These are phyloP conservation scores for Panicum virgatum DNA, from an alignment of 202 grass and related monocot species.

Conservation along the genomic window DNA sequence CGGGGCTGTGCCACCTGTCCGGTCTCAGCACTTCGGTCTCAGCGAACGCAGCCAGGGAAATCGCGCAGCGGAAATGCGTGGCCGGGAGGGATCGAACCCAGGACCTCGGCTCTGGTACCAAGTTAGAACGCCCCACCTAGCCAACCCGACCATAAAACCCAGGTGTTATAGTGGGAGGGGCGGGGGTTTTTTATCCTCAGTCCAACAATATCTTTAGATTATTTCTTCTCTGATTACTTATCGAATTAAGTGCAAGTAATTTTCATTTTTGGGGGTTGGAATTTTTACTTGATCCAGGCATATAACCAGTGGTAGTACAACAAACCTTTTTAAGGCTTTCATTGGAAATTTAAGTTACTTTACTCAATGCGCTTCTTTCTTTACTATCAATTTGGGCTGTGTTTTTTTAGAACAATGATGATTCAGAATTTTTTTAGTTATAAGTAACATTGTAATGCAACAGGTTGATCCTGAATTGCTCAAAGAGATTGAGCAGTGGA, in stretches of 20 bases:
- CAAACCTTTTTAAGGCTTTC: background rate
- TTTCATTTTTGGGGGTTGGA: background rate
- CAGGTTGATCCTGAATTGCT: slow-evolving; percentile 71
- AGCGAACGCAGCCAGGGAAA: too few relatives aligned
- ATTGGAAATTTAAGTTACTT: slow-evolving; percentile 17
- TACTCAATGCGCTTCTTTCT: background rate
- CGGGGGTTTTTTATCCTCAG: too few relatives aligned
- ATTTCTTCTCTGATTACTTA: background rate
- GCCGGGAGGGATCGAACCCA: too few relatives aligned
- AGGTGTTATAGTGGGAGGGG: too few relatives aligned
- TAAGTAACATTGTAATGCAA: slow-evolving; percentile 26
- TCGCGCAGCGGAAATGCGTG: too few relatives aligned
- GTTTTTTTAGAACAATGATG: background rate
- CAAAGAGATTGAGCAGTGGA: slow-evolving; percentile 92
- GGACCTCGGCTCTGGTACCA: too few relatives aligned
- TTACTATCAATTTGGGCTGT: background rate
- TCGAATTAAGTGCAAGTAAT: background rate
- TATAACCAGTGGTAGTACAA: background rate
- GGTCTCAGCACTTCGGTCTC: too few relatives aligned
- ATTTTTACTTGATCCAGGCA: background rate
- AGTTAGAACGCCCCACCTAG: too few relatives aligned
- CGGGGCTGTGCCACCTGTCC: too few relatives aligned
- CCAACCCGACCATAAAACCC: too few relatives aligned
- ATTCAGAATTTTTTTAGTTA: slow-evolving; percentile 5
- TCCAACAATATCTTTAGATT: background rate